Percentiles rank a stretch among this genome's conserved stretches.
Conservation (phyloP, 169 alveolate species). For the Fabrea salina region DNA sequence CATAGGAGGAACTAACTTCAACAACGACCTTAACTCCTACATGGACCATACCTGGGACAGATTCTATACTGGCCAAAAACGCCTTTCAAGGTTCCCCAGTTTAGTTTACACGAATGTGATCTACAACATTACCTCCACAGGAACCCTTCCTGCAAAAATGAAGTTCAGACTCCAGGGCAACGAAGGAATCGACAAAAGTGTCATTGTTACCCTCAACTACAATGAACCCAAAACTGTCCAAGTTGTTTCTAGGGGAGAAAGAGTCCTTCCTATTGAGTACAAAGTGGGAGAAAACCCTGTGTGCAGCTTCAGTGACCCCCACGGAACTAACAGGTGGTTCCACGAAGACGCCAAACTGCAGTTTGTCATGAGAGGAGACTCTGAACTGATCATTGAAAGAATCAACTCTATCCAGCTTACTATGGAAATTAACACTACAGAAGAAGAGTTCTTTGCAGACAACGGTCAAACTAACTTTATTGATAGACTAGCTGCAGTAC, state of each 20-base stretch:
- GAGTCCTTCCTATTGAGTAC: constrained; percentile 19
- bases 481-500: constrained; percentile 43
- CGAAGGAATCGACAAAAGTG: background rate
- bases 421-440: constrained; percentile 43
- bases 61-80: constrained; percentile 38
- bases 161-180: background rate
- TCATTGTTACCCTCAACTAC: constrained; percentile 25
- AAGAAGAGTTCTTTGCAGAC: constrained; percentile 35
- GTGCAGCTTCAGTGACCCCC: constrained; percentile 3
- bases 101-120: constrained; percentile 26
- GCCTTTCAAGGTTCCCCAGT: constrained; percentile 37
- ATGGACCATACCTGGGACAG: constrained; percentile 59
- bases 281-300: background rate
- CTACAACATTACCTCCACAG: constrained; percentile 31
- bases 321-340: constrained; percentile 22
- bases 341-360: constrained; percentile 25
- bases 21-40: constrained; percentile 39
- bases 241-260: background rate
- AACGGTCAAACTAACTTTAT: constrained; percentile 43
- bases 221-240: constrained; percentile 32
- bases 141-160: constrained; percentile 37
- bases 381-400: background rate
- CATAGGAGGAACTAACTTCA: background rate
- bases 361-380: constrained; percentile 8
- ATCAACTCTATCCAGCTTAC: constrained; percentile 27